Evolutionary conservation across 805 yeast genomes (phyloP).

Genomic region (Metschnikowia kunwiensis): DNA sequence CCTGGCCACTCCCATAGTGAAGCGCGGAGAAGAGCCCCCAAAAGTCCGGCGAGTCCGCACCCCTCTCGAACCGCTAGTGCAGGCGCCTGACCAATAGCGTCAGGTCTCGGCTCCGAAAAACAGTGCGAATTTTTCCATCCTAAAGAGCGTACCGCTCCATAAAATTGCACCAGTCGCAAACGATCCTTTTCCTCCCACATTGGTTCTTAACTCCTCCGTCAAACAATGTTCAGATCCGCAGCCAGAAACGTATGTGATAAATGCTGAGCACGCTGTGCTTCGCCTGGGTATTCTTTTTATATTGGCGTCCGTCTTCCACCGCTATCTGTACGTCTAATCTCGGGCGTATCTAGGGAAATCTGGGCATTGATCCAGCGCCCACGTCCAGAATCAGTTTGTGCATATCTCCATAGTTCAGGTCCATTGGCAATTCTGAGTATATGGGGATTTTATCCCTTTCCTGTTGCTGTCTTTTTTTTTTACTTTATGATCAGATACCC

Average conservation of each 20-base stretch:
- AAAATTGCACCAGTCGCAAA: constrained; percentile 7
- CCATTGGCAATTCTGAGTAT: too few relatives aligned
- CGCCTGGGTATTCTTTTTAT: neutral
- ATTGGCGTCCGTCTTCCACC: too few relatives aligned
- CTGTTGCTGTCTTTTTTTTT: too few relatives aligned
- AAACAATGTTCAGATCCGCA: constrained; percentile 20
- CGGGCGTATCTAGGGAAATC: too few relatives aligned
- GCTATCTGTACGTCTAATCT: too few relatives aligned
- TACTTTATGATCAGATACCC: too few relatives aligned
- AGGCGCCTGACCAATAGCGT: constrained; percentile 15
- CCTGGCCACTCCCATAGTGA: too few relatives aligned
- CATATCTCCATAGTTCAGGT: too few relatives aligned
- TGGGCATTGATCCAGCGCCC: too few relatives aligned
- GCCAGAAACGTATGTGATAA: constrained; percentile 19
- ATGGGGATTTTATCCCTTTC: too few relatives aligned
- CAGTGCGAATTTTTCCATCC: constrained; percentile 19
- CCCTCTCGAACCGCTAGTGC: neutral
- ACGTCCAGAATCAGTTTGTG: too few relatives aligned
- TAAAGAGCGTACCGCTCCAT: constrained; percentile 1
- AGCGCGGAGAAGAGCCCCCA: too few relatives aligned
- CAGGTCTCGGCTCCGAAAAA: constrained; percentile 19
- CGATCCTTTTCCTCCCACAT: constrained; percentile 6
- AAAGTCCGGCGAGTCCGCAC: neutral
- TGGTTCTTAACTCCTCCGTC: constrained; percentile 11
- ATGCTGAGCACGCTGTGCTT: neutral